Evolutionary conservation across 2,329 filamentous ascomycete species (phyloP).

Genomic region (Trichophyton benhamiae): DNA sequence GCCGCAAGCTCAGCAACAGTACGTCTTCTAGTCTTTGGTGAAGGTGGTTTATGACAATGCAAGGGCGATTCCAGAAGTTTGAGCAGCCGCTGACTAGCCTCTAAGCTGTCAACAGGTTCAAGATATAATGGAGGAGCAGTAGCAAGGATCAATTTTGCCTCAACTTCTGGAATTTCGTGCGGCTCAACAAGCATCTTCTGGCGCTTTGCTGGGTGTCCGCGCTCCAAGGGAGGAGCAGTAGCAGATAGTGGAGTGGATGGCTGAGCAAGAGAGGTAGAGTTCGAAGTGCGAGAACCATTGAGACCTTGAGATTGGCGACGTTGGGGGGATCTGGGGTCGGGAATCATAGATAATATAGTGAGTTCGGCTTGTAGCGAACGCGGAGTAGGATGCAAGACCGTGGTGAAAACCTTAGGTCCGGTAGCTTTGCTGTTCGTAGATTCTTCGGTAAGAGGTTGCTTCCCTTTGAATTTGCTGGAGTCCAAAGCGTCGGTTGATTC

Average conservation of each 20-base stretch:
- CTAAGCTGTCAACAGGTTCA: constrained; percentile 57
- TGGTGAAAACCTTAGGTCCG: constrained; percentile 55
- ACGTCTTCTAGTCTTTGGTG: constrained; percentile 80
- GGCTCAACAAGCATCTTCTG: constrained; percentile 69
- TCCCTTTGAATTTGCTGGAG: neutral
- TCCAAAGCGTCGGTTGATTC: neutral
- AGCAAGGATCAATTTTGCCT: constrained; percentile 61
- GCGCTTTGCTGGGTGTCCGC: constrained; percentile 47
- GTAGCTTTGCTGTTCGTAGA: constrained; percentile 37
- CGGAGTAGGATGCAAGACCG: constrained; percentile 74
- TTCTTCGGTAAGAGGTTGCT: constrained; percentile 28
- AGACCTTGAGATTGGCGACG: constrained; percentile 35
- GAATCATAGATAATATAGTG: constrained; percentile 60
- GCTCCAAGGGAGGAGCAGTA: constrained; percentile 19
- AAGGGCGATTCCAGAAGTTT: constrained; percentile 62
- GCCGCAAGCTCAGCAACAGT: constrained; percentile 91
- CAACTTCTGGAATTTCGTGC: constrained; percentile 58
- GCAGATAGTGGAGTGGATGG: constrained; percentile 54
- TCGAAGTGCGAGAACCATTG: constrained; percentile 30
- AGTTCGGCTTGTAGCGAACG: constrained; percentile 66
- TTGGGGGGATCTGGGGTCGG: constrained; percentile 41
- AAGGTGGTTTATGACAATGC: constrained; percentile 62
- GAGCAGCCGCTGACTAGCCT: constrained; percentile 59
- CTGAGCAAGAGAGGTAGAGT: constrained; percentile 39
- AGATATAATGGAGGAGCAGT: constrained; percentile 65